Base-by-base conservation (phyloP, 805 yeast genomes). In the Scheffersomyces amazonensis region DNA sequence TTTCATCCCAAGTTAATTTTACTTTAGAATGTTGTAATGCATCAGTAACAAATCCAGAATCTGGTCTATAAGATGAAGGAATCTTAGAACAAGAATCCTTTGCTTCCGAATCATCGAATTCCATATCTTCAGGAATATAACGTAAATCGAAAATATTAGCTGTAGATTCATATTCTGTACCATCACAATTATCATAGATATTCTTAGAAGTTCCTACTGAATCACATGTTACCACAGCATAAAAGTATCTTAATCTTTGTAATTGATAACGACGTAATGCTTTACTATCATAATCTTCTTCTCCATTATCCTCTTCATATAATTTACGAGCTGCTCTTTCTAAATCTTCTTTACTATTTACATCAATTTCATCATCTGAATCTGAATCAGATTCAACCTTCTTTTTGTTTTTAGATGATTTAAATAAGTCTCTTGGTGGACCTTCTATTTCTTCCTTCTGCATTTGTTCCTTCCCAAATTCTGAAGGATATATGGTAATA, bases 1-100 rank as follows among this genome's bases (percentile, higher is more conserved):
- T 95, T 65, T 91, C 98, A 62, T 93, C 99, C 99, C 99, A 93
- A 0, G 98, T 90, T 48, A 93, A 72, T 60, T 87, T 90, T 35
- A 93, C 99, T 54, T 90, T 93, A 12, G 98, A 90, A 56, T 89
- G 96, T 58, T 93, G 96, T 42, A 93, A 71, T 0, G 99, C 99
- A 64, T 87, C 97, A 3, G 99, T 93, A 21, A 87, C 86, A 60
- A 93, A 93, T 8, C 74, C 70, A 2, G 69, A 54, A 37, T 71
- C 71, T 15, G 99, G 99, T 48, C 79, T 81, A 62, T 93, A 93
- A 34, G 76, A 77, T 2, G 80, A 64, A 5, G 98, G 96, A 7
- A 89, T 66, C 44, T 77, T 76, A 16, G 67, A 64, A 64, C 97
- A 87, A 22, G 59, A 56, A 52, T 93, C 98, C 49, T 79, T 75